Evolutionary conservation across 352 stramenopile species (phyloP).

Genomic region (Globisporangium yorkense): DNA sequence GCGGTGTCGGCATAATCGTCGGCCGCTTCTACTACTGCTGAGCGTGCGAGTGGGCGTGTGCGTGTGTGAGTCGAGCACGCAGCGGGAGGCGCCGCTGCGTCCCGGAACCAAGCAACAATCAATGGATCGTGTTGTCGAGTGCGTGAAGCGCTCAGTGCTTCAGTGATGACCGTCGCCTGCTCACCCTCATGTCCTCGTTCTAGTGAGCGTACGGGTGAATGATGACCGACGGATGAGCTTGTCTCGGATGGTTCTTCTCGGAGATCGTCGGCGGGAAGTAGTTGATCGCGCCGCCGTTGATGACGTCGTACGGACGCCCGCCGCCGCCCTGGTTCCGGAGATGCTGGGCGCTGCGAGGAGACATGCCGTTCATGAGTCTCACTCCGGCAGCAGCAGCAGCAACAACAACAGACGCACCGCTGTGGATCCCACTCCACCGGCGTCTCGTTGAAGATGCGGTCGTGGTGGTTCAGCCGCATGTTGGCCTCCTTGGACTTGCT

Average conservation of each 20-base stretch:
- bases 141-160: background rate
- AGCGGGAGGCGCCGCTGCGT: background rate
- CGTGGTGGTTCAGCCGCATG: slow-evolving; percentile 36
- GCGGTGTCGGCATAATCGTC: background rate
- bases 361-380: background rate
- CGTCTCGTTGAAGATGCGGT: slow-evolving; percentile 69
- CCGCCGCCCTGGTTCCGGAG: slow-evolving; percentile 62
- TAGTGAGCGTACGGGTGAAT: slow-evolving; percentile 60
- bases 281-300: slow-evolving; percentile 48
- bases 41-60: background rate
- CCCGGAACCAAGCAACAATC: background rate
- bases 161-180: background rate
- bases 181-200: background rate
- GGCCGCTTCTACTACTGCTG: slow-evolving; percentile 13
- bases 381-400: background rate
- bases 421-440: slow-evolving; percentile 45
- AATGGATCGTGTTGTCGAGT: background rate
- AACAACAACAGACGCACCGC: slow-evolving; percentile 20
- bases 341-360: slow-evolving; percentile 46
- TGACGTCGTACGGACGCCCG: slow-evolving; percentile 56
- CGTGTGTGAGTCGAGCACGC: background rate
- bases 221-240: slow-evolving; percentile 60
- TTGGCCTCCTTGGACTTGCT: slow-evolving; percentile 45
- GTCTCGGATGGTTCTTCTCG: slow-evolving; percentile 59
- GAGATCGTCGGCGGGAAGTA: slow-evolving; percentile 58